phyloP scores from a whole-genome alignment of 768 basidiomycete genomes.

The Hebeloma cylindrosporum region DNA sequence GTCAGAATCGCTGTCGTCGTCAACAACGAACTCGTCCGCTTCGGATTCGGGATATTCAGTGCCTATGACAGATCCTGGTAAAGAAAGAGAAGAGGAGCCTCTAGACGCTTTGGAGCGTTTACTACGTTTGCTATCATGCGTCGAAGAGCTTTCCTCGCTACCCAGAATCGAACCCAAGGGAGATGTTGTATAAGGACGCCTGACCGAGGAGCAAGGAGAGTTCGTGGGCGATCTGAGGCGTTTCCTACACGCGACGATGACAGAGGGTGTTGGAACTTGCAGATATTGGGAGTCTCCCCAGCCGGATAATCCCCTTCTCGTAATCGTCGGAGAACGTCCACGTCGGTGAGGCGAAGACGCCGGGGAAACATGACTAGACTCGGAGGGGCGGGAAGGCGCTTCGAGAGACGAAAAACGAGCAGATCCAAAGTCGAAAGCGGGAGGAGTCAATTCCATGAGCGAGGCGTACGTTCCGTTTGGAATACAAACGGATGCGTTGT shows the following conservation, averaged over 20 bases:
- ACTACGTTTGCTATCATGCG: neutral
- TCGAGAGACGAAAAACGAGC: conserved; percentile 2
- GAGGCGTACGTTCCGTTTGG: conserved; percentile 10
- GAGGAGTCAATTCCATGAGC: conserved; percentile 7
- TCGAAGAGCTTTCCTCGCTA: conserved; percentile 1
- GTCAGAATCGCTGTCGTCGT: conserved; percentile 31
- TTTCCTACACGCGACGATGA: conserved; percentile 4
- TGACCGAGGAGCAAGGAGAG: conserved; percentile 1
- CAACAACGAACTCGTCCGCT: conserved; percentile 23
- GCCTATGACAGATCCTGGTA: neutral
- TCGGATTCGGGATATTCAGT: conserved; percentile 8
- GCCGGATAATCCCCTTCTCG: conserved; percentile 15
- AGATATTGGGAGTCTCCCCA: conserved; percentile 11
- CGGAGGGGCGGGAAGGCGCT: neutral
- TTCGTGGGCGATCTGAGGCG: conserved; percentile 8
- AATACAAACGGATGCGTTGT: neutral
- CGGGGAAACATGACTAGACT: neutral
- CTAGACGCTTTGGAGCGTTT: neutral
- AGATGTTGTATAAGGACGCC: conserved; percentile 1
- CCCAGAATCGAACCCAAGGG: neutral
- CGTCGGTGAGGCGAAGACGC: conserved; percentile 1
- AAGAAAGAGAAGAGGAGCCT: neutral
- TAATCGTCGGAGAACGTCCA: conserved; percentile 9
- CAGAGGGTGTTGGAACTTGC: neutral
- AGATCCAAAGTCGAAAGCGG: neutral